Percentiles rank a stretch among this genome's conserved stretches.
Conservation (phyloP, 768 basidiomycete genomes). For the Boletus reticuloceps region DNA sequence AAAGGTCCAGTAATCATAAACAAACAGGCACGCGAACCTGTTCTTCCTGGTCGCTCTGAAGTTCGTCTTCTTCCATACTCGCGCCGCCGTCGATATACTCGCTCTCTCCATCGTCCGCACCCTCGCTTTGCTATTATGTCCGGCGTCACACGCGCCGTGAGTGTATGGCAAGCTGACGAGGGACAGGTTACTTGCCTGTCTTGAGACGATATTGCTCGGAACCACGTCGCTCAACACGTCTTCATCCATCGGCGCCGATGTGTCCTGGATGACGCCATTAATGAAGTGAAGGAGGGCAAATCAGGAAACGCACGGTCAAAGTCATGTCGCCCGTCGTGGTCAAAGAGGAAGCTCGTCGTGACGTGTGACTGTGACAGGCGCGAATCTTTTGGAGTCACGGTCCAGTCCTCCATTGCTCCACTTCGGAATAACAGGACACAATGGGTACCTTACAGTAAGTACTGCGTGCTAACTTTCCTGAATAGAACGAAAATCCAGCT, state of each 20-base stretch:
- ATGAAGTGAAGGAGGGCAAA: not conserved
- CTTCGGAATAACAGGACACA: no score
- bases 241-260: slow-evolving; percentile 45
- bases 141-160: slow-evolving; percentile 5
- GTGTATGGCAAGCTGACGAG: slow-evolving; percentile 2
- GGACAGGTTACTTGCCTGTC: slow-evolving; percentile 54
- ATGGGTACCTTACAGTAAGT: no score
- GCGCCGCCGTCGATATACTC: slow-evolving; percentile 61
- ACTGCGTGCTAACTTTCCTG: no score
- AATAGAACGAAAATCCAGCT: no score
- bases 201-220: slow-evolving; percentile 87
- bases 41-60: slow-evolving; percentile 52
- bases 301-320: slow-evolving; percentile 18
- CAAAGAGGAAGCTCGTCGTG: slow-evolving; percentile 18
- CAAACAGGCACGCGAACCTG: slow-evolving; percentile 20
- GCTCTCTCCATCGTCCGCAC: slow-evolving; percentile 66
- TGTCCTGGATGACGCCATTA: slow-evolving; percentile 15
- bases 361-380: slow-evolving; percentile 23
- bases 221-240: slow-evolving; percentile 90
- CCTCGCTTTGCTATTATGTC: slow-evolving; percentile 57
- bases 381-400: no score
- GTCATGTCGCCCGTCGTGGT: slow-evolving; percentile 24
- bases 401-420: no score
- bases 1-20: slow-evolving; percentile 1
- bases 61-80: slow-evolving; percentile 59